Percentiles rank a stretch among this genome's conserved stretches.
Evolutionary conservation across 805 yeast species (phyloP).

Genomic region (Zygosaccharomyces bisporus): DNA sequence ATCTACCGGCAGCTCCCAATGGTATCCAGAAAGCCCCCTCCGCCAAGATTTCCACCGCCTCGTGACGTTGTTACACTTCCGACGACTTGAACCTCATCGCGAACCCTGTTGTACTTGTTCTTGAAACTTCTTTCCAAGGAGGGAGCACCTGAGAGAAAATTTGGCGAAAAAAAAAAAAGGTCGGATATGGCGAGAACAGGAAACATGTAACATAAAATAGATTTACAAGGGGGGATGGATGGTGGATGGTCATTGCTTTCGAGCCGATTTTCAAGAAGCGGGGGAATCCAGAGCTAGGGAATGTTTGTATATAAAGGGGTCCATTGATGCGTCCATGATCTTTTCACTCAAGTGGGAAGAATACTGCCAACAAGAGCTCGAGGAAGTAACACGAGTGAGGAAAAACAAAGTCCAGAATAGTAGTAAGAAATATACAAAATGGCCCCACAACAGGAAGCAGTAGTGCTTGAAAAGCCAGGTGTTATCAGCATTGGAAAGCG

Average conservation of each 20-base stretch:
- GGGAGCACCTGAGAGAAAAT: not conserved
- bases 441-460: slow-evolving; percentile 36
- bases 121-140: not conserved
- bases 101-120: not conserved
- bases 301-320: not conserved
- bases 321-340: no score
- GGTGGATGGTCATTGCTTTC: not conserved
- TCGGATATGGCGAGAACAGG: slow-evolving; percentile 1
- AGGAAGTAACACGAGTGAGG: not conserved
- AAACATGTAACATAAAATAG: not conserved
- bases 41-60: slow-evolving; percentile 8
- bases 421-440: slow-evolving; percentile 1
- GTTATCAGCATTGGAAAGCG: slow-evolving; percentile 63
- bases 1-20: slow-evolving; percentile 6
- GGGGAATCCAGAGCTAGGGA: not conserved
- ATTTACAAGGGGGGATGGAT: not conserved
- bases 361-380: no score
- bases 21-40: slow-evolving; percentile 10
- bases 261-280: not conserved
- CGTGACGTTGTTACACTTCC: not conserved
- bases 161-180: not conserved
- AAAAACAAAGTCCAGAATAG: not conserved
- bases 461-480: slow-evolving; percentile 62
- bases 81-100: not conserved
- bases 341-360: no score